Percentiles rank a stretch among this genome's conserved stretches.
Evolutionary conservation across 768 basidiomycete species (phyloP).

Genomic region (Amanita subjunquillea): DNA sequence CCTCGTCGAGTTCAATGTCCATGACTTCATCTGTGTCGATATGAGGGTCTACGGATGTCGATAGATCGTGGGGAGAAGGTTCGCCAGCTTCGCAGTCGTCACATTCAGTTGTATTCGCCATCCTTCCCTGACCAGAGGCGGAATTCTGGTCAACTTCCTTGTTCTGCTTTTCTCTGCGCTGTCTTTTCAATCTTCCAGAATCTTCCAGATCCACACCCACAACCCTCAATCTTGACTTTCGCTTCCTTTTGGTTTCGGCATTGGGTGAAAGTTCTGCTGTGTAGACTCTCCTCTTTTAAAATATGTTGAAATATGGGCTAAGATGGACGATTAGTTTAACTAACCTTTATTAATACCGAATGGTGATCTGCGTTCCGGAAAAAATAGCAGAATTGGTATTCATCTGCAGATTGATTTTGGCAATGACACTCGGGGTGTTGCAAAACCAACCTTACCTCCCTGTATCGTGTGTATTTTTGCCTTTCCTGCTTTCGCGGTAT

Average conservation of each 20-base stretch:
- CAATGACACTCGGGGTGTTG: neutral
- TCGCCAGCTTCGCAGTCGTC: neutral
- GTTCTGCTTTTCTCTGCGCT: neutral
- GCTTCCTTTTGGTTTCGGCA: neutral
- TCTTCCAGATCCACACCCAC: neutral
- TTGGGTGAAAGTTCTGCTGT: neutral
- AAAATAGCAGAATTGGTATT: slow-evolving; percentile 89
- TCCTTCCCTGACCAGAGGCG: neutral
- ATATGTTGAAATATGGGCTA: neutral
- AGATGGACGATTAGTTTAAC: slow-evolving; percentile 3
- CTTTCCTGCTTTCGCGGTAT: slow-evolving; percentile 32
- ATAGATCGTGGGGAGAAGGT: neutral
- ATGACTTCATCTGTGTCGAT: neutral
- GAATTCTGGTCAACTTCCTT: slow-evolving; percentile 1
- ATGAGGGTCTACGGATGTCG: neutral
- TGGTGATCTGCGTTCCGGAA: slow-evolving; percentile 76
- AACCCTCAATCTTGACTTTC: neutral
- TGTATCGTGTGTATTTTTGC: slow-evolving; percentile 74
- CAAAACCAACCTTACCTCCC: slow-evolving; percentile 46
- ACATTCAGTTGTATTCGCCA: neutral
- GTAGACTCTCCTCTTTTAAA: neutral
- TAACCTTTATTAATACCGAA: slow-evolving; percentile 75
- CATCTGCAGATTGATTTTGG: slow-evolving; percentile 35
- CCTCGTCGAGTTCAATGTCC: slow-evolving; percentile 26
- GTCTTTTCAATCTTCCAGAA: neutral